Evolutionary conservation across 306 rosid species (phyloP).

Genomic region (Arachis stenosperma): DNA sequence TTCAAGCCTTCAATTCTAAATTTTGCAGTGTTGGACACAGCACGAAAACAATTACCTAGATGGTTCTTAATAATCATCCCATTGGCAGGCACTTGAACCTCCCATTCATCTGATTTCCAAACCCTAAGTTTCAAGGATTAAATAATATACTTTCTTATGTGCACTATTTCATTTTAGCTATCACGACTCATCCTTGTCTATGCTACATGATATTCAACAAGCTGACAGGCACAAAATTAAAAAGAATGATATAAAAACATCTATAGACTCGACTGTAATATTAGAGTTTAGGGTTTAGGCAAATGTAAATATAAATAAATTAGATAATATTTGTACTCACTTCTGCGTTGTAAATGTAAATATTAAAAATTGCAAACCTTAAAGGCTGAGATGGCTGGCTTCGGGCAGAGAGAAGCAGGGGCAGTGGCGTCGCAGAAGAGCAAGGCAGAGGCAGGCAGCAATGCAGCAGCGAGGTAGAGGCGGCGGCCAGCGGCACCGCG

Average conservation of each 20-base stretch:
- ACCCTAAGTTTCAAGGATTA: no score
- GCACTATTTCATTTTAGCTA: background rate
- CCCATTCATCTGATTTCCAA: background rate
- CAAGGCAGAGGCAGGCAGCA: no score
- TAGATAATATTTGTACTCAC: no score
- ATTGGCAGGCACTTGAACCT: background rate
- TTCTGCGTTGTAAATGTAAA: no score
- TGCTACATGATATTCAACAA: constrained; percentile 1
- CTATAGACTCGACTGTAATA: constrained; percentile 7
- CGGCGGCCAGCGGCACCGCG: no score
- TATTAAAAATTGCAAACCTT: no score
- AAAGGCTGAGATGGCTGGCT: no score
- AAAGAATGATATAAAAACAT: background rate
- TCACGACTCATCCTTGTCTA: constrained; percentile 1
- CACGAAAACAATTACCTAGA: constrained; percentile 12
- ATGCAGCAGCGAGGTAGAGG: no score
- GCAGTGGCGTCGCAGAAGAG: no score
- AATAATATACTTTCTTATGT: no score
- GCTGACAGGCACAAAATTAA: constrained; percentile 13
- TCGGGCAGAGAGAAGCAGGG: no score
- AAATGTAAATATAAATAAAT: background rate
- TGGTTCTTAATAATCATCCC: constrained; percentile 23
- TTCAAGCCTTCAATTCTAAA: constrained; percentile 1
- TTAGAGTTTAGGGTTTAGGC: background rate
- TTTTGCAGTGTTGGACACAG: background rate